Base-by-base conservation (phyloP, 108 stramenopile genomes). In the Skeletonema menzelii region DNA sequence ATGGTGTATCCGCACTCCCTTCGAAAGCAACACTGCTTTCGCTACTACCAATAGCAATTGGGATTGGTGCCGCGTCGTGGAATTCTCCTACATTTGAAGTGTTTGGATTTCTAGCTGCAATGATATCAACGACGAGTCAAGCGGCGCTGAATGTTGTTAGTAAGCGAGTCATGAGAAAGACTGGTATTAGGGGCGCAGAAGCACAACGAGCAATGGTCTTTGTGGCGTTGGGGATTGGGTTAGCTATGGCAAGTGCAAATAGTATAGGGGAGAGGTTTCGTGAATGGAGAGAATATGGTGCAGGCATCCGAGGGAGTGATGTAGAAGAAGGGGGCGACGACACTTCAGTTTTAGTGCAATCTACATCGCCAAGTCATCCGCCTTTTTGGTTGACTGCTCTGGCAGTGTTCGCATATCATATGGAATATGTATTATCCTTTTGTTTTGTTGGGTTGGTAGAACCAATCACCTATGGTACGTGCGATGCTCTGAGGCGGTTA, bases 61-160 rank as follows among this genome's bases (percentile, higher is more conserved):
- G 91, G 4, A 86, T 92, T 62, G 91, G 85, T 35, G 79, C 86
- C 7, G 85, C 91, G 4, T 89, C 88, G 17, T 92, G 91, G 91
- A 85, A 86, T 62, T 75, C 75, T 32, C 91, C 91, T 7, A 86
- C 82, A 10, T 92, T 92, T 70, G 88, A 92, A 77, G 6, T 67
- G 53, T 58, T 83, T 56, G 91, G 91, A 5, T 89, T 92, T 65
- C 13, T 76, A 2, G 85, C 87, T 2, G 88, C 88, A n/a, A 59
- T 92, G 58, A 12, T 79, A 27, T 92, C 91, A 17, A 84, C 80
- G 24, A 79, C 82, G 14, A 84, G 88, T 22, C 91, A 92, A 63
- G 86, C 84, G 49, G 87, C 86, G 11, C 64, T 92, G 56, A 89
- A 88, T 63, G 84, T 92, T 13, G 77, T 68, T 7, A 87, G 84